Evolutionary conservation across 345 rosid species (phyloP).

Genomic region (Microcos paniculata): DNA sequence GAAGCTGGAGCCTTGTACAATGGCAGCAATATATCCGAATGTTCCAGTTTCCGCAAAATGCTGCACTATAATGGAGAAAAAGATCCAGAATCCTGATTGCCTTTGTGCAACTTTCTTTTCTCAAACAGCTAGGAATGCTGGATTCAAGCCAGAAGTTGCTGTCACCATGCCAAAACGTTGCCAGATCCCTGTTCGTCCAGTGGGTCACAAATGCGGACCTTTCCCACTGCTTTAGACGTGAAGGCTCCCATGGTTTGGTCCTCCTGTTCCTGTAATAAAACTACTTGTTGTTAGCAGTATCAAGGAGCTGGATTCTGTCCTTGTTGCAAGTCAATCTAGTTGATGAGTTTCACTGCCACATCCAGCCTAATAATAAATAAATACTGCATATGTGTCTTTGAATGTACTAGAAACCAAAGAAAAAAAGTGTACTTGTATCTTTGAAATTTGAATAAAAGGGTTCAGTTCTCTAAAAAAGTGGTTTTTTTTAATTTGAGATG

Average conservation of each 20-base stretch:
- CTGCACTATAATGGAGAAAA: conserved; percentile 58
- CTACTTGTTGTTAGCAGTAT: background rate
- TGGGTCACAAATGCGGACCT: conserved; percentile 80
- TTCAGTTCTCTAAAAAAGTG: background rate
- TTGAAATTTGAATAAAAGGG: background rate
- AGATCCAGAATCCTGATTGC: conserved; percentile 73
- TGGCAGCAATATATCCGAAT: conserved; percentile 49
- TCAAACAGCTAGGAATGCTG: conserved; percentile 57
- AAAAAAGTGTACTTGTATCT: background rate
- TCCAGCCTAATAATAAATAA: background rate
- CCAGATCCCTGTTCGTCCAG: conserved; percentile 65
- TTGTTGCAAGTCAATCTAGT: background rate
- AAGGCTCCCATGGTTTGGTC: background rate
- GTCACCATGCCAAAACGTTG: conserved; percentile 87
- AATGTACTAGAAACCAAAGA: background rate
- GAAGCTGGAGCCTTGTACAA: conserved; percentile 77
- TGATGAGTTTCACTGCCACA: background rate
- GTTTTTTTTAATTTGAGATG: too few species aligned
- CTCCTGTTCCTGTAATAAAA: background rate
- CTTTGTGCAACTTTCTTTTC: conserved; percentile 83
- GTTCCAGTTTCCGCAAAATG: conserved; percentile 62
- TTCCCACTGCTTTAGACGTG: background rate
- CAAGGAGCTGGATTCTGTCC: background rate
- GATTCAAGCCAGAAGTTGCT: conserved; percentile 67
- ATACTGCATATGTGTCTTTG: background rate